Conservation (phyloP, 169 alveolate genomes). For the Blepharisma undulans region DNA sequence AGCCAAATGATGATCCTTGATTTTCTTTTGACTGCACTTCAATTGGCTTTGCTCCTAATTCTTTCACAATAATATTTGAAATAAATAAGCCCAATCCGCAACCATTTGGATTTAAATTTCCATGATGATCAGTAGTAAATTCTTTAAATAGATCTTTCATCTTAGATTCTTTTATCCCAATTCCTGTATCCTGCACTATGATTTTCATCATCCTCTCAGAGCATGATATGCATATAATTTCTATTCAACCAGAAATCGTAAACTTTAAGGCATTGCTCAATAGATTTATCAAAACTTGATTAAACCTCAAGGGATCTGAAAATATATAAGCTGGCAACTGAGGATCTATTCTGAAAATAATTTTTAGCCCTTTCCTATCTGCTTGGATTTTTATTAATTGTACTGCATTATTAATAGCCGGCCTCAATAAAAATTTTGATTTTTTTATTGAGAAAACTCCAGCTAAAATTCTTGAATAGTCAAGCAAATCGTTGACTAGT, state of each 20-base stretch:
- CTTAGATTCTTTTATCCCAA: conserved; percentile 9
- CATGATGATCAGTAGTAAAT: neutral
- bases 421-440: neutral
- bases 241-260: neutral
- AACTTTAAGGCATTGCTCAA: conserved; percentile 9
- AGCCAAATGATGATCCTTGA: conserved; percentile 21
- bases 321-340: neutral
- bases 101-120: neutral
- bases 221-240: neutral
- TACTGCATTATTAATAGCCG: neutral
- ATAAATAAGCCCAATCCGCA: conserved; percentile 14
- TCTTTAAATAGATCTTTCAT: neutral
- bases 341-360: neutral
- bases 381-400: neutral
- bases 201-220: neutral
- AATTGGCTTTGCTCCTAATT: neutral
- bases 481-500: neutral
- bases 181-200: conserved; percentile 33
- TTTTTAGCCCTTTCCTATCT: neutral
- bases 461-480: neutral
- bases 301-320: neutral
- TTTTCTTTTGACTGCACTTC: neutral
- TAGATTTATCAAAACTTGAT: neutral
- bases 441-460: neutral
- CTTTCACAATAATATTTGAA: neutral